Evolutionary conservation across 371 early-diverging fungal genomes (phyloP), one percentile per base, ranked within the genome.

Genomic region (Mortierella sp.): DNA sequence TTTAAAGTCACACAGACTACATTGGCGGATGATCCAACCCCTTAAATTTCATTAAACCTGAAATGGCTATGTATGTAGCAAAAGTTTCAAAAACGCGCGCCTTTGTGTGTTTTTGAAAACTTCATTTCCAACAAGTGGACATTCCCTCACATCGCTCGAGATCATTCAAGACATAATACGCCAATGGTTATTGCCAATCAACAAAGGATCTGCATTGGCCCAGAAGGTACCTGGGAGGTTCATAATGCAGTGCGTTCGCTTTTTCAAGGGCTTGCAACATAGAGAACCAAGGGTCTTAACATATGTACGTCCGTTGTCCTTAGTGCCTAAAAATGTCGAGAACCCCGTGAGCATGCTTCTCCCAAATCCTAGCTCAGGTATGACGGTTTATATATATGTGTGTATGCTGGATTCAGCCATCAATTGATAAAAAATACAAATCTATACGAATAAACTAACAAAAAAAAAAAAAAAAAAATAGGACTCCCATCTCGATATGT

Each of bases 201-300:
- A 50, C 79, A 79, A 43, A 66, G 74, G 70, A 79, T 79, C 70
- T 79, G 79, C 50, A 74, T 79, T 28, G 79, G 74, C 32, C 79
- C 79, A 6, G 33, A 66, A 24, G 79, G 74, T 79, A 50, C 50
- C 50, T 50, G 16, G n/a, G 21, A 50, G 4, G 21, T 50, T 16
- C n/a, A 68, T 4, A 22, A 32, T 19, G n/a, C 19, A 53, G 28
- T 11, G 13, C 4, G 19, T 16, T 41, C 45, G 5, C 33, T 33
- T 6, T 15, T 15, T 40, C 36, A 4, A 16, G 2, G 2, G 24
- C 21, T 38, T 8, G n/a, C n/a, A 6, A 19, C 19, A 5, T 10
- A 7, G 19, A 9, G 21, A 59, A 40, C 2, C 33, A 10, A 9
- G 4, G 1, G 2, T n/a, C 8, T 32, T 24, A 48, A 40, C 40